Base-by-base conservation (phyloP, 345 rosid genomes). In the Bruguiera gymnorhiza region DNA sequence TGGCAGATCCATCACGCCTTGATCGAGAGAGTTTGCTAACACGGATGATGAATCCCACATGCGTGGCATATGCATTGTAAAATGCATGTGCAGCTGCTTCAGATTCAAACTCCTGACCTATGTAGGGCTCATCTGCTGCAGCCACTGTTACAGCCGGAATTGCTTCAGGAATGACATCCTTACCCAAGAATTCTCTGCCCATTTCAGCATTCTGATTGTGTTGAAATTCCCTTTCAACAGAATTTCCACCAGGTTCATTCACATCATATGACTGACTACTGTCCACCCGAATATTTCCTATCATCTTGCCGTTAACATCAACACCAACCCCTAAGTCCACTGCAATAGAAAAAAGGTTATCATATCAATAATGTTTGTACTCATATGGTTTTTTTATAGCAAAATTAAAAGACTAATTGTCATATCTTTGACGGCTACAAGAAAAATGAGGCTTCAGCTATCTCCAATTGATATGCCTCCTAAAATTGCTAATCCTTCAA, bases 1-100 rank as follows among this genome's bases (percentile, higher is more conserved):
- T 92, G 10, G 97, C 90, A 64, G 99, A 76, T 61, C 98, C 98
- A 62, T 96, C 99, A 55, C 94, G 92, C 75, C 97, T 92, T 2
- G 99, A 96, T 65, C 99, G 80, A 19, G 98, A 96, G 50, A 96
- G 96, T 70, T 95, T 95, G 80, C 99, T 95, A n/a, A 95, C 98
- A 72, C 99, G 98, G 55, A 92, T 89, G 52, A 95, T 71, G 32
- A 95, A 95, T 70, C 99, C 99, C 30, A 86, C 86, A 59, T 79
- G 87, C 0, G 90, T 85, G 46, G 99, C 99, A 80, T 95, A 95
- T 60, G 92, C 65, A 62, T 92, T 92, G 71, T 95, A 95, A 81
- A 95, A 90, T 56, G 92, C 94, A 68, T 90, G 98, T 0, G 96
- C 99, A 0, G 96, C 96, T 66, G 91, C 89, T 81, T 92, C 99